These are phyloP conservation scores for Spirogloea muscicola DNA, from an alignment of 139 green algal species.

Conservation along the genomic window DNA sequence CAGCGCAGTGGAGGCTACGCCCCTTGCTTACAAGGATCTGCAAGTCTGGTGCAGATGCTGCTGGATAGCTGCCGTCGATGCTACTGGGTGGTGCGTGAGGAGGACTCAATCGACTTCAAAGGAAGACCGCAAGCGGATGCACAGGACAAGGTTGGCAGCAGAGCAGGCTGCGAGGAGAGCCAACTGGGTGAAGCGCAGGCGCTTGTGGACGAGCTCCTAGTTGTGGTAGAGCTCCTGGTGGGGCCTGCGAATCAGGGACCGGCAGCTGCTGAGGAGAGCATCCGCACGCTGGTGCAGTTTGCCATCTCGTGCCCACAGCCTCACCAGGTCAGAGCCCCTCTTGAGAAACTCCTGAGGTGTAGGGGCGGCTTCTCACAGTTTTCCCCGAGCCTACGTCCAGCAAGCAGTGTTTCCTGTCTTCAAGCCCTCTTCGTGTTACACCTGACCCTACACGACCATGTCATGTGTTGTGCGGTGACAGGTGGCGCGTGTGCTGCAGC, in stretches of 20 bases:
- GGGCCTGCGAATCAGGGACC: neutral
- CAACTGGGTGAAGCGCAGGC: slow-evolving; percentile 14
- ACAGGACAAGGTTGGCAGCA: neutral
- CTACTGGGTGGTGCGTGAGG: slow-evolving; percentile 30
- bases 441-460: too few relatives aligned
- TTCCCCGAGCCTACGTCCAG: too few relatives aligned
- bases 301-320: slow-evolving; percentile 26
- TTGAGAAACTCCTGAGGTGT: too few relatives aligned
- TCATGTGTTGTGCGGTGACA: too few relatives aligned
- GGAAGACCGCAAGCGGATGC: neutral
- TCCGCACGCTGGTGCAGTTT: slow-evolving; percentile 32
- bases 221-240: slow-evolving; percentile 43
- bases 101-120: neutral
- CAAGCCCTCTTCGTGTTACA: too few relatives aligned
- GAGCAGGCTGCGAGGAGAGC: neutral
- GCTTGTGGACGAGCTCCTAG: slow-evolving; percentile 37
- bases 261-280: slow-evolving; percentile 8
- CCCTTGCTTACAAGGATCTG: too few relatives aligned
- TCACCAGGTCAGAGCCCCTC: slow-evolving; percentile 17
- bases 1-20: too few relatives aligned
- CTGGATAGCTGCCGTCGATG: slow-evolving; percentile 33
- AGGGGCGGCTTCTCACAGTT: too few relatives aligned
- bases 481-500: slow-evolving; percentile 42
- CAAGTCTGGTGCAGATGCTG: slow-evolving; percentile 19
- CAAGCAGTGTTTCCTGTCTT: too few relatives aligned